A percentile compares a stretch with the other conserved stretches of the same genome.
Evolutionary conservation across 2,329 filamentous ascomycete species (phyloP).

Genomic region (Shiraia sp.): DNA sequence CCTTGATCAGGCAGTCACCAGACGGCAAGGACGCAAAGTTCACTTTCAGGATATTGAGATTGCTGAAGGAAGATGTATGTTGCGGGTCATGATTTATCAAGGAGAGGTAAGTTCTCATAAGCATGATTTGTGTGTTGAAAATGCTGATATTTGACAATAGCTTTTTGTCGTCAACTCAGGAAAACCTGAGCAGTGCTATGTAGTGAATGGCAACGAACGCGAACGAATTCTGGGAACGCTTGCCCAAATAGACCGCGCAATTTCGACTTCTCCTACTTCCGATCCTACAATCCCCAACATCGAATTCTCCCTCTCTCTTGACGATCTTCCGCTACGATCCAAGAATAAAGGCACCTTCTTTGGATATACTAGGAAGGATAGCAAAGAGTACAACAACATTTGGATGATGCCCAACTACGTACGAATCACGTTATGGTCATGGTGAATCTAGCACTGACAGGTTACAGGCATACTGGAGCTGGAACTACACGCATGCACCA

Average conservation of each 20-base stretch:
- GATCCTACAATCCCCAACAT: constrained; percentile 36
- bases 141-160: constrained; percentile 17
- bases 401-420: constrained; percentile 42
- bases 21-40: constrained; percentile 31
- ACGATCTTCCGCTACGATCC: constrained; percentile 37
- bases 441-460: background rate
- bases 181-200: constrained; percentile 37
- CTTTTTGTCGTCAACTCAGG: constrained; percentile 38
- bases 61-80: constrained; percentile 34
- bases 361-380: constrained; percentile 37
- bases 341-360: constrained; percentile 31
- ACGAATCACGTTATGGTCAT: background rate
- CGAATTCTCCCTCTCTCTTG: constrained; percentile 38
- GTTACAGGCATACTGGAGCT: constrained; percentile 34
- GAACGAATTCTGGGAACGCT: constrained; percentile 41
- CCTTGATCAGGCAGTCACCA: constrained; percentile 28
- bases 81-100: constrained; percentile 34
- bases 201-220: constrained; percentile 39
- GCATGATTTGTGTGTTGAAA: background rate
- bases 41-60: constrained; percentile 35
- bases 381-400: constrained; percentile 31
- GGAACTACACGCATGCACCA: constrained; percentile 41
- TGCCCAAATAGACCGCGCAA: constrained; percentile 37
- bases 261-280: constrained; percentile 28
- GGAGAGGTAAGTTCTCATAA: constrained; percentile 29